Evolutionary conservation across 1,284 basidiomycete genomes (phyloP), one percentile per base, ranked within the genome.

Genomic region (Leccinum griseonigrum): DNA sequence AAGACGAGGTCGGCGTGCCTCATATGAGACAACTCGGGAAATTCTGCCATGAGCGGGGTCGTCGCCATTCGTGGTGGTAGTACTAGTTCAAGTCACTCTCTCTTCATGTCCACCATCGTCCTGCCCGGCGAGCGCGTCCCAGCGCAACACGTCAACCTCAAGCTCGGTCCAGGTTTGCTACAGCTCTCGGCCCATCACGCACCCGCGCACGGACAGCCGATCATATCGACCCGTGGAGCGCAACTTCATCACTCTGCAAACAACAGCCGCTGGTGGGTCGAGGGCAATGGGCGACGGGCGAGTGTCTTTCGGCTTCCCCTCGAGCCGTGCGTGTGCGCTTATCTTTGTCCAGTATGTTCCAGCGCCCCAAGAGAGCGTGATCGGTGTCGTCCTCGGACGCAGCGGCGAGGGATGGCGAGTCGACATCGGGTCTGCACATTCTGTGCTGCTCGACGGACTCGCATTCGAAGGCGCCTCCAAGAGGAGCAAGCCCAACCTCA

Each of bases 391-490:
- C 26, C 78, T 81, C 8, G 87, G 85, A 62, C 85, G 86, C 63
- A 82, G 85, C 55, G 91, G 90, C 51, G 93, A 95, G 68, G 87
- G 85, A 6, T 95, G 85, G 79, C 83, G 91, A 46, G 89, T 94
- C 29, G 92, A 95, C 71, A 91, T 95, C 66, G 92, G 91, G 2
- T 80, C 86, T 34, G 88, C 92, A 18, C 91, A 94, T 69, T 77
- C 79, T 46, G 93, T 92, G 0, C 83, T 85, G 13, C 74, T 95
- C 56, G 92, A 94, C 65, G 89, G 83, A 1, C 81, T 95, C 14
- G 92, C 92, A 2, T 95, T 95, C 69, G 92, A 95, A 73, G 89
- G 91, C 2, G 93, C 91, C 3, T 91, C 90, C 22, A 94, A 92
- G 78, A 77, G 92, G 60, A 94, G 90, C 69, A 86, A 85, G 73